phyloP scores from a whole-genome alignment of 2,329 filamentous ascomycete genomes.

The Phoma sp. region DNA sequence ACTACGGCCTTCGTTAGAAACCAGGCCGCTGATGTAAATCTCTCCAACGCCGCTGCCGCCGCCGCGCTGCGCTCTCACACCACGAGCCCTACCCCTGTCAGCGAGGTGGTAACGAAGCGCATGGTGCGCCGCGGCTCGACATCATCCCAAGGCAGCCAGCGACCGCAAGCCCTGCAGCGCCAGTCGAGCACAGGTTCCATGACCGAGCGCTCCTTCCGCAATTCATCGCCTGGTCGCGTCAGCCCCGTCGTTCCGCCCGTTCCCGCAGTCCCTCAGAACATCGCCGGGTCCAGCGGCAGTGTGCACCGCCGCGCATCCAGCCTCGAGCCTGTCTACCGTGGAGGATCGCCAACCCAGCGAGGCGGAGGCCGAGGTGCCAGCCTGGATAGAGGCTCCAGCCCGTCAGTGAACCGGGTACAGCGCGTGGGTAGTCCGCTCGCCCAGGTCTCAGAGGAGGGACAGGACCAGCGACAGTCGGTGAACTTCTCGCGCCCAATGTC shows the following conservation, averaged over 20 bases:
- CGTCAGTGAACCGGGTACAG: conserved; percentile 32
- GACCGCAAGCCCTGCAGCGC: conserved; percentile 49
- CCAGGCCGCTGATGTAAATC: conserved; percentile 67
- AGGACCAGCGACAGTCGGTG: conserved; percentile 53
- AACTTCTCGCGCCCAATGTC: conserved; percentile 65
- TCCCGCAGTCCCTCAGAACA: conserved; percentile 70
- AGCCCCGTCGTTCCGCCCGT: conserved; percentile 69
- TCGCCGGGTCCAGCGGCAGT: conserved; percentile 35
- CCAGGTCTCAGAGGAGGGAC: conserved; percentile 54
- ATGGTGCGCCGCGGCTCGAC: conserved; percentile 76
- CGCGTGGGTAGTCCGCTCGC: conserved; percentile 46
- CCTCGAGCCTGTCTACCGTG: conserved; percentile 58
- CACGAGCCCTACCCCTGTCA: conserved; percentile 79
- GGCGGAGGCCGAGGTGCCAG: conserved; percentile 49
- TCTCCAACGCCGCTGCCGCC: conserved; percentile 87
- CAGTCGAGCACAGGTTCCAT: conserved; percentile 79
- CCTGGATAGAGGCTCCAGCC: conserved; percentile 47
- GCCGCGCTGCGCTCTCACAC: conserved; percentile 82
- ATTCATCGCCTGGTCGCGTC: conserved; percentile 62
- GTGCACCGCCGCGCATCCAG: conserved; percentile 55
- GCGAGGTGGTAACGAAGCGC: conserved; percentile 86
- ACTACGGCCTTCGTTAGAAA: conserved; percentile 79
- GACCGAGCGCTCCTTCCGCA: conserved; percentile 87
- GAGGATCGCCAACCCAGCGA: conserved; percentile 53
- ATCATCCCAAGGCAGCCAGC: conserved; percentile 66